These are phyloP conservation scores for Stenocarpella maydis DNA, from an alignment of 2,329 filamentous ascomycete species.

Conservation along the genomic window DNA sequence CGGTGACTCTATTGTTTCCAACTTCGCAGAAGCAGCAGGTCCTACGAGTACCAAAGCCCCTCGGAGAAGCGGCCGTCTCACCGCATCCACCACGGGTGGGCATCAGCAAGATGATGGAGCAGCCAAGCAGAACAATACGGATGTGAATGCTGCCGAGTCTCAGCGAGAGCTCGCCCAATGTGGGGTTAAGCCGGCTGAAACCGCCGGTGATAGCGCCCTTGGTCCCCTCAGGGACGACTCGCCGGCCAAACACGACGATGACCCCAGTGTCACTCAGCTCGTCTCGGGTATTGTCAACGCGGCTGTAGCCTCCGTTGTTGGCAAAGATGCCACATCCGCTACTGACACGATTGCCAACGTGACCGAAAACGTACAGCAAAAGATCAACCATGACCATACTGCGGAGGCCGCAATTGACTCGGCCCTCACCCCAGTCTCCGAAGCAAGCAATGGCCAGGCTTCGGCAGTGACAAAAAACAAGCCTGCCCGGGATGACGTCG, in stretches of 20 bases:
- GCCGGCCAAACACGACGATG: background rate
- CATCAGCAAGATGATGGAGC: background rate
- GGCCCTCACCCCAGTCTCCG: constrained; percentile 31
- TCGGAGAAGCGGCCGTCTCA: background rate
- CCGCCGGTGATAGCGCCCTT: background rate
- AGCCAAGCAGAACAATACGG: background rate
- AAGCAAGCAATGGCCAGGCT: constrained; percentile 24
- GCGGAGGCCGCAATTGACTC: constrained; percentile 24
- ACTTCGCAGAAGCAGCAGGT: background rate
- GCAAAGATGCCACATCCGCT: constrained; percentile 16
- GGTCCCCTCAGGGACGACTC: background rate
- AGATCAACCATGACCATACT: constrained; percentile 23
- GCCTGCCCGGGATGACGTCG: constrained; percentile 12
- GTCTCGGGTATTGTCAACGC: constrained; percentile 14
- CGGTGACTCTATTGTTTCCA: background rate
- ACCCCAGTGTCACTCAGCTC: constrained; percentile 9
- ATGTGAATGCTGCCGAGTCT: background rate
- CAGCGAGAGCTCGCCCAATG: background rate
- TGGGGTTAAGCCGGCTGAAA: background rate
- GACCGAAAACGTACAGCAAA: constrained; percentile 17
- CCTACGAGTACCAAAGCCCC: background rate
- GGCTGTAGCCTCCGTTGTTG: background rate
- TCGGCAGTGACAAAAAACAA: background rate
- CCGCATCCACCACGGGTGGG: background rate
- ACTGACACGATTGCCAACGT: constrained; percentile 8